Evolutionary conservation across 106 monocot species (phyloP).

Genomic region (Dendrobium chrysotoxum): DNA sequence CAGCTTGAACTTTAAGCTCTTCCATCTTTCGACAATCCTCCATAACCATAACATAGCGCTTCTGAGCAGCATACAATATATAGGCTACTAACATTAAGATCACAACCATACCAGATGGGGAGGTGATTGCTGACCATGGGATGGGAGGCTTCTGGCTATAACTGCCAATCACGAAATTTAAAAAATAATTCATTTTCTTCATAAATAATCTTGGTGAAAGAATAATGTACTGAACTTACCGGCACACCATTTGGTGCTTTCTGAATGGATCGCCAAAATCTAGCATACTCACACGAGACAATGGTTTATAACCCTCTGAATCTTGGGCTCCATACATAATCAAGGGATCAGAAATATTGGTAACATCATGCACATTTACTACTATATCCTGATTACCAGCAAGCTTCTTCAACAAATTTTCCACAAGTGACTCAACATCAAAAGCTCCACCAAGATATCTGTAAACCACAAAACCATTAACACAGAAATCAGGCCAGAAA

Average conservation of each 20-base stretch:
- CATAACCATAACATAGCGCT: conserved; percentile 57
- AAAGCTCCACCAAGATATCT: conserved; percentile 97
- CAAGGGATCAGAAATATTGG: conserved; percentile 73
- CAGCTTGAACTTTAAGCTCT: conserved; percentile 91
- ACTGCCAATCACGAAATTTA: conserved; percentile 24
- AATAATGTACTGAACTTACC: conserved; percentile 24
- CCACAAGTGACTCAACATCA: conserved; percentile 93
- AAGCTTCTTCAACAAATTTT: conserved; percentile 89
- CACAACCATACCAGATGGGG: conserved; percentile 54
- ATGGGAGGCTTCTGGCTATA: conserved; percentile 70
- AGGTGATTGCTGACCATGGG: conserved; percentile 47
- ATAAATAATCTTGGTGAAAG: neutral
- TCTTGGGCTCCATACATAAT: conserved; percentile 87
- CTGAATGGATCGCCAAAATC: conserved; percentile 97
- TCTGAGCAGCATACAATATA: conserved; percentile 62
- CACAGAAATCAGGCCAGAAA: neutral
- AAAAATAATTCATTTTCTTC: neutral
- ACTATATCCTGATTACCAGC: conserved; percentile 85
- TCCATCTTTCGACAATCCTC: conserved; percentile 88
- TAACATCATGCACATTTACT: conserved; percentile 94
- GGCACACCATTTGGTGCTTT: conserved; percentile 88
- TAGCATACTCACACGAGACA: conserved; percentile 64
- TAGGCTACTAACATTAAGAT: conserved; percentile 54
- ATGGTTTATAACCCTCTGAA: conserved; percentile 40
- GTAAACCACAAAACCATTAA: neutral